These are phyloP conservation scores for Trypanosoma cruzi DNA, from an alignment of 208 protist genomes.

Conservation along the genomic window DNA sequence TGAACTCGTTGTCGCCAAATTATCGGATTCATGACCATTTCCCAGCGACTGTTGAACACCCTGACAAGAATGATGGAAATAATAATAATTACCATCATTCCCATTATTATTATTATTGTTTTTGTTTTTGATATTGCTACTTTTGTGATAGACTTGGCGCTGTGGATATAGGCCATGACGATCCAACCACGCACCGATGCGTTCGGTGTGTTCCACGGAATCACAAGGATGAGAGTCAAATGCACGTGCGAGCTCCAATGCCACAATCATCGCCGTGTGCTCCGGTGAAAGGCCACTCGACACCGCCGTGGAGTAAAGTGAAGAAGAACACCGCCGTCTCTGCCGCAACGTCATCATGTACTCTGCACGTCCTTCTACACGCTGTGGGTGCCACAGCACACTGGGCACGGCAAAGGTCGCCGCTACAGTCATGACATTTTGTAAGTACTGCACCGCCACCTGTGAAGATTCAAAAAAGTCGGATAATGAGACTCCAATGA, in stretches of 20 bases:
- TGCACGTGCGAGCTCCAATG: constrained; percentile 62
- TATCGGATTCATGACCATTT: not conserved
- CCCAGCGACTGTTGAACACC: not conserved
- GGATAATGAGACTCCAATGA: constrained; percentile 62
- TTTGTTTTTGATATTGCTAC: constrained; percentile 19
- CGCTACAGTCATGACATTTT: constrained; percentile 71
- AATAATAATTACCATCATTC: not conserved
- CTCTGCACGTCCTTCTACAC: constrained; percentile 42
- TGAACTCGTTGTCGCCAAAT: not conserved
- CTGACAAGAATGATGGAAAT: not conserved
- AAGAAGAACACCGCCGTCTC: constrained; percentile 11
- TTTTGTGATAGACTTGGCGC: constrained; percentile 35
- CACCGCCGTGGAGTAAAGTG: not conserved
- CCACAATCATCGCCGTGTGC: constrained; percentile 78
- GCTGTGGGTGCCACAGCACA: constrained; percentile 68
- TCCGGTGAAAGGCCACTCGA: constrained; percentile 57
- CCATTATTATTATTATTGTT: constrained; percentile 9
- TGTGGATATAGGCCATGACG: constrained; percentile 50
- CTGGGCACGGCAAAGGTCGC: constrained; percentile 56
- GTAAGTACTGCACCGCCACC: constrained; percentile 63
- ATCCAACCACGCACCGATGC: constrained; percentile 64
- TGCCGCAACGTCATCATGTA: constrained; percentile 41
- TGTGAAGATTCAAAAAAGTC: constrained; percentile 73
- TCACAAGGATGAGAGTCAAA: constrained; percentile 49
- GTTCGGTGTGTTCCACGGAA: constrained; percentile 43